A percentile compares a stretch with the other conserved stretches of the same genome.
Conservation (phyloP, 371 early-diverging fungal species). For the Umbelopsis sp. region DNA sequence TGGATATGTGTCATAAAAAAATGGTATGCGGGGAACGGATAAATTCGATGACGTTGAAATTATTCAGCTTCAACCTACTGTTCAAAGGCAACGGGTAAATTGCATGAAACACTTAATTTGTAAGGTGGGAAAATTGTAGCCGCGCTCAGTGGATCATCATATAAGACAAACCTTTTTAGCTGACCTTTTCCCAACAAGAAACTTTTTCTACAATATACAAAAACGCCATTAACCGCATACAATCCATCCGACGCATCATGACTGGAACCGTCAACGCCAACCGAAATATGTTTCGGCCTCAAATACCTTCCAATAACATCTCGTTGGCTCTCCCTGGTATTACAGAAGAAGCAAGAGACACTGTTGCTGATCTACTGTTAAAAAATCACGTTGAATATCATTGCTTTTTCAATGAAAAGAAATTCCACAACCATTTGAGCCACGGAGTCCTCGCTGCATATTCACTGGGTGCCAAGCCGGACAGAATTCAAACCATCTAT, state of each 20-base stretch:
- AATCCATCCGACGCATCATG: not conserved
- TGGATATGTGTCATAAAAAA: too few relatives aligned
- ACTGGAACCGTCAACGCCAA: not conserved
- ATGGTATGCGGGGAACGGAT: too few relatives aligned
- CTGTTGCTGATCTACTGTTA: conserved; percentile 38
- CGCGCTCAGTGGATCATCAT: too few relatives aligned
- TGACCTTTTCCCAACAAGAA: not conserved
- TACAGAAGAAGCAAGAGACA: conserved; percentile 30
- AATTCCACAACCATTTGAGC: conserved; percentile 57
- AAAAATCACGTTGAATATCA: conserved; percentile 43
- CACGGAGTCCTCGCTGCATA: conserved; percentile 62
- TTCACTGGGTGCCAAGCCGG: conserved; percentile 53
- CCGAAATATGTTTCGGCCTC: conserved; percentile 20
- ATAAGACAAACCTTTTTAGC: not conserved
- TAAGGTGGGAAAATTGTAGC: too few relatives aligned
- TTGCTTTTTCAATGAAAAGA: conserved; percentile 46
- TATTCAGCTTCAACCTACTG: too few relatives aligned
- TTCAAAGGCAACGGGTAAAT: too few relatives aligned
- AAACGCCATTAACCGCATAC: not conserved
- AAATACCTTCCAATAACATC: conserved; percentile 23
- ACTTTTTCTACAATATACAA: not conserved
- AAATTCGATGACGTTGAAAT: too few relatives aligned
- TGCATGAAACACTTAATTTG: too few relatives aligned
- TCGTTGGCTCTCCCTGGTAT: conserved; percentile 43
- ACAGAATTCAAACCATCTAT: conserved; percentile 56